Percentiles rank a stretch among this genome's conserved stretches.
phyloP scores from a whole-genome alignment of 306 rosid species.

The Cajanus cajan region DNA sequence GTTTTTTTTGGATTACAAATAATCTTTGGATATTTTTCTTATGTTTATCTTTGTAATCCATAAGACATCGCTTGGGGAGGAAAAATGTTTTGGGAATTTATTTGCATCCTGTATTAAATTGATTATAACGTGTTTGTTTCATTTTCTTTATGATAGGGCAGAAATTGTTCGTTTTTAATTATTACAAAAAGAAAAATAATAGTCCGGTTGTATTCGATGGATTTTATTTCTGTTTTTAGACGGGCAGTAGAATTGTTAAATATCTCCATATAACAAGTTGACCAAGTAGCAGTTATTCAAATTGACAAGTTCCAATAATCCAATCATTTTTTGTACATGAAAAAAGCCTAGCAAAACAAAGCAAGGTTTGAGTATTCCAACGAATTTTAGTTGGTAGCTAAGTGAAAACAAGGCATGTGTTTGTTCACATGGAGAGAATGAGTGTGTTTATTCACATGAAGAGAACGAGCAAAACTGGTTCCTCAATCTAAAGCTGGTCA shows the following conservation, averaged over 20 bases:
- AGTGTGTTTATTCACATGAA: conserved; percentile 21
- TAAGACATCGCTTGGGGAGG: not conserved
- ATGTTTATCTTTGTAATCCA: not conserved
- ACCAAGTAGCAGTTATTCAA: not conserved
- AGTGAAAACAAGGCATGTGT: not conserved
- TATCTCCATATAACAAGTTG: not conserved
- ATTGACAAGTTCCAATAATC: not conserved
- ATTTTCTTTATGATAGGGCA: not conserved
- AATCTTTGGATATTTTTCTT: no score
- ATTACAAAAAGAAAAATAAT: no score
- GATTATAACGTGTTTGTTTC: not conserved
- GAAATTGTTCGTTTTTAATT: no score
- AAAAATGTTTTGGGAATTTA: not conserved
- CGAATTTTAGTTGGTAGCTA: not conserved
- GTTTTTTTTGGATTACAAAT: no score
- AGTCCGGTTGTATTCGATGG: not conserved
- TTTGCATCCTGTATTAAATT: not conserved
- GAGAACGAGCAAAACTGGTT: conserved; percentile 34
- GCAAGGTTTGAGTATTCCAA: not conserved
- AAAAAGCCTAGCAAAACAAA: not conserved
- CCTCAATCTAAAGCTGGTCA: conserved; percentile 47
- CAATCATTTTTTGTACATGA: not conserved
- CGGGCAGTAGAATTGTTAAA: not conserved
- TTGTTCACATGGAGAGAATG: no score
- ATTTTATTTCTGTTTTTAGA: not conserved